Percentiles rank a stretch among this genome's conserved stretches.
Conservation (phyloP, 768 basidiomycete genomes). For the Boletus sensibilis region DNA sequence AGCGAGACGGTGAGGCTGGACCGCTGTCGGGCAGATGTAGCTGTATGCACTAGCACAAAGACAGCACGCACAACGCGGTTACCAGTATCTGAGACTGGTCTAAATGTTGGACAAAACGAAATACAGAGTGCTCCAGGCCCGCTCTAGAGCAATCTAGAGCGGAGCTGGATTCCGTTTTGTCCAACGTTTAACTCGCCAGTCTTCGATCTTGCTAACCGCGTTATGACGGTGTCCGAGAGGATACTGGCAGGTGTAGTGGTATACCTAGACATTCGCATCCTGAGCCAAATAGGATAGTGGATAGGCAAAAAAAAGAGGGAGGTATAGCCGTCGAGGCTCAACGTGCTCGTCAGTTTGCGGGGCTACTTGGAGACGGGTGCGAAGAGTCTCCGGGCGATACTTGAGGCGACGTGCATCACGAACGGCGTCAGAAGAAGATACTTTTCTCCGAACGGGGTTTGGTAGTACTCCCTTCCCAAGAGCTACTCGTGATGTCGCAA, state of each 20-base stretch:
- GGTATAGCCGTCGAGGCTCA: slow-evolving; percentile 66
- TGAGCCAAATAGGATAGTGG: too few relatives aligned
- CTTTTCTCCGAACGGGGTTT: slow-evolving; percentile 65
- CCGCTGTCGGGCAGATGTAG: background rate
- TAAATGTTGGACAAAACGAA: too few relatives aligned
- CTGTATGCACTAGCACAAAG: background rate
- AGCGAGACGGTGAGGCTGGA: background rate
- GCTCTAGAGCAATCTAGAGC: too few relatives aligned
- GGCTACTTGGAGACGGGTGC: slow-evolving; percentile 34
- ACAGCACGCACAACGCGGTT: too few relatives aligned
- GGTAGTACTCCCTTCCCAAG: slow-evolving; percentile 84
- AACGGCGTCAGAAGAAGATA: slow-evolving; percentile 68
- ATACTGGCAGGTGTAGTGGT: too few relatives aligned
- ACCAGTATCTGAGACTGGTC: too few relatives aligned
- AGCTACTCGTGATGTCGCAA: slow-evolving; percentile 51
- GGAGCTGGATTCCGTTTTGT: too few relatives aligned
- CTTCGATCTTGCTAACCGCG: too few relatives aligned
- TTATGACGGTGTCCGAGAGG: too few relatives aligned
- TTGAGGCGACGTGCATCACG: slow-evolving; percentile 59
- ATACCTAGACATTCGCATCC: too few relatives aligned
- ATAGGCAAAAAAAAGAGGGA: slow-evolving; percentile 59
- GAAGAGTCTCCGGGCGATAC: slow-evolving; percentile 57
- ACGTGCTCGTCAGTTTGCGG: slow-evolving; percentile 39
- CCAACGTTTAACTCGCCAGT: too few relatives aligned
- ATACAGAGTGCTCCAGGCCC: too few relatives aligned